These are phyloP conservation scores for Neurospora sp. DNA, from an alignment of 2,329 filamentous ascomycete genomes.

Conservation along the genomic window DNA sequence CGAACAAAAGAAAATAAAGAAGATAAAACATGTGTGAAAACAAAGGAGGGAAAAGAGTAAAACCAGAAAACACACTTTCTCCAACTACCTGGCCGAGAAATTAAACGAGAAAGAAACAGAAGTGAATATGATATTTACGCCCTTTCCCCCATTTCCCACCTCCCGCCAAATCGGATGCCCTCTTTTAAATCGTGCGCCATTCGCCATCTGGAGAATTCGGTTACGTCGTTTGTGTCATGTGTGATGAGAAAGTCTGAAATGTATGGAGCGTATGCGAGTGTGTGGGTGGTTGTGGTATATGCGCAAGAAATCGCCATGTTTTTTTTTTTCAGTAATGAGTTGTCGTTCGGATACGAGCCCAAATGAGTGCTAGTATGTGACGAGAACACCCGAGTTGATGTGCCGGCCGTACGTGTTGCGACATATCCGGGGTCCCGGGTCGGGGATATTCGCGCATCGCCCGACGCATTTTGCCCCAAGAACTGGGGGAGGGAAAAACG, in stretches of 20 bases:
- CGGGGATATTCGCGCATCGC: not conserved
- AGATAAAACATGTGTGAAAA: not conserved
- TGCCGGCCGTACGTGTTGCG: not conserved
- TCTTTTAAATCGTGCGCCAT: slow-evolving; percentile 32
- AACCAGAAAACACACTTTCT: slow-evolving; percentile 4
- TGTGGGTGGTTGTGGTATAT: slow-evolving; percentile 11
- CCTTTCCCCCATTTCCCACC: slow-evolving; percentile 2
- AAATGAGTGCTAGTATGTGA: not conserved
- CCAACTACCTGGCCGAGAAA: slow-evolving; percentile 1
- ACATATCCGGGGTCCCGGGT: not conserved
- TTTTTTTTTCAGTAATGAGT: not conserved
- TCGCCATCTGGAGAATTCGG: slow-evolving; percentile 26
- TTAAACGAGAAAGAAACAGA: slow-evolving; percentile 6
- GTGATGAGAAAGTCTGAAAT: slow-evolving; percentile 9
- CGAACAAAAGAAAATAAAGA: not conserved
- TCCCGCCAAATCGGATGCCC: slow-evolving; percentile 15
- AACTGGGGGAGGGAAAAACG: not conserved
- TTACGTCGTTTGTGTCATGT: slow-evolving; percentile 9
- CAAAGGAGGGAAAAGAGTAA: not conserved
- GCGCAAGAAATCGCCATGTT: slow-evolving; percentile 12
- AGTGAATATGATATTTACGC: slow-evolving; percentile 16
- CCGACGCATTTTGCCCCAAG: not conserved
- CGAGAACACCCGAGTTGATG: not conserved
- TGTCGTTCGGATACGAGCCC: not conserved
- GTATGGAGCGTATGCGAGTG: not conserved